These are phyloP conservation scores for Purshia tridentata DNA, from an alignment of 306 rosid genomes.

Conservation along the genomic window DNA sequence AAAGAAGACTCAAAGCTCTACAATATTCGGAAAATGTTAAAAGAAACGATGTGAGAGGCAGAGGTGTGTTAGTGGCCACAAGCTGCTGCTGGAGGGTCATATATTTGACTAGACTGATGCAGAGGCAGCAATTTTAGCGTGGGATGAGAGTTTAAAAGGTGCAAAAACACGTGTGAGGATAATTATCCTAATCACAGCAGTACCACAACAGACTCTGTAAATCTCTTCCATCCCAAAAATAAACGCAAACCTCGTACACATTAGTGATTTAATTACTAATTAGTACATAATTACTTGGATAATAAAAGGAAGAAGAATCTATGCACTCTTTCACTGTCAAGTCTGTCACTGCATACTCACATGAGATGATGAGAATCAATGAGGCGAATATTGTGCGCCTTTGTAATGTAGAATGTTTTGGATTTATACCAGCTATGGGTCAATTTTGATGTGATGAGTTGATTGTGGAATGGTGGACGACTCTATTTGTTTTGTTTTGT, in stretches of 20 bases:
- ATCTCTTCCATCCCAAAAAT: constrained; percentile 2
- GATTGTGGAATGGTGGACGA: not conserved
- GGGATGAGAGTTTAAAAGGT: not conserved
- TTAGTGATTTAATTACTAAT: constrained; percentile 32
- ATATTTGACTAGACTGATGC: too few relatives aligned
- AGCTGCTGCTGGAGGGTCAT: too few relatives aligned
- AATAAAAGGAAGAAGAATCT: constrained; percentile 31
- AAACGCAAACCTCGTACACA: constrained; percentile 47
- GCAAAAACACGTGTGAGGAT: constrained; percentile 1
- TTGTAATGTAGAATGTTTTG: constrained; percentile 1
- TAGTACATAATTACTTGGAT: constrained; percentile 3
- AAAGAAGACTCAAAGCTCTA: too few relatives aligned
- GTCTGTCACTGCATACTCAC: constrained; percentile 34
- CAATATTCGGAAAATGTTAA: too few relatives aligned
- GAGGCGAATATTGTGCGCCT: constrained; percentile 10
- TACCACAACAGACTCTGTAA: not conserved
- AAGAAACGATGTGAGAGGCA: too few relatives aligned
- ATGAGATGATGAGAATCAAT: constrained; percentile 48
- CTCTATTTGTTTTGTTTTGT: constrained; percentile 2
- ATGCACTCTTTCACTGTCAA: not conserved
- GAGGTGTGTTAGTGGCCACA: too few relatives aligned
- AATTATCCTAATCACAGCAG: not conserved
- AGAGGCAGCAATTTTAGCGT: not conserved
- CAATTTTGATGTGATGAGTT: not conserved
- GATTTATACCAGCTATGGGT: not conserved